phyloP scores from a whole-genome alignment of 768 basidiomycete species.

The Megacollybia marginata region DNA sequence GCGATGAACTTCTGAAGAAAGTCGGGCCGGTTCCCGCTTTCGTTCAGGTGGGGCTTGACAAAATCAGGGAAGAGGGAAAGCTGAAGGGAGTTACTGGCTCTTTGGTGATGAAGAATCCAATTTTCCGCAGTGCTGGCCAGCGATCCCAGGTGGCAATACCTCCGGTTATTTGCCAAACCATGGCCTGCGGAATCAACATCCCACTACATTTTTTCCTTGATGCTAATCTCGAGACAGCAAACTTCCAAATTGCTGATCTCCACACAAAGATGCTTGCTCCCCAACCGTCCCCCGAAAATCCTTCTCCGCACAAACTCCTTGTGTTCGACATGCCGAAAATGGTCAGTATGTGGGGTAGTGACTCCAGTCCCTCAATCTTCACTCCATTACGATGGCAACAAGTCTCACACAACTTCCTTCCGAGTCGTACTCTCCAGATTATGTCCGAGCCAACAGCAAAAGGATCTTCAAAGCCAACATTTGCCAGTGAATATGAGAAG shows the following conservation, averaged over 20 bases:
- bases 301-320: background rate
- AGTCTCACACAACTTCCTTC: background rate
- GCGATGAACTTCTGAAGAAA: background rate
- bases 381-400: background rate
- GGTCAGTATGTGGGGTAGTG: background rate
- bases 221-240: background rate
- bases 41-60: background rate
- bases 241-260: too few relatives aligned
- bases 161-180: background rate
- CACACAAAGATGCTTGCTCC: background rate
- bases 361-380: background rate
- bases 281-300: background rate
- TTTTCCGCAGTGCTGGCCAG: background rate
- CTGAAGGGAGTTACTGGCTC: background rate
- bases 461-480: background rate
- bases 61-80: background rate
- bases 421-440: background rate
- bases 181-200: too few relatives aligned
- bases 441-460: background rate
- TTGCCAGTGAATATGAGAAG: background rate
- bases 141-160: background rate
- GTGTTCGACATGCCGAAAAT: background rate
- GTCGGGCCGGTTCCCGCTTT: too few relatives aligned
- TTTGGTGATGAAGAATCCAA: background rate
- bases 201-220: background rate